Conservation (phyloP, 768 basidiomycete genomes). For the Kwoniella sp. region DNA sequence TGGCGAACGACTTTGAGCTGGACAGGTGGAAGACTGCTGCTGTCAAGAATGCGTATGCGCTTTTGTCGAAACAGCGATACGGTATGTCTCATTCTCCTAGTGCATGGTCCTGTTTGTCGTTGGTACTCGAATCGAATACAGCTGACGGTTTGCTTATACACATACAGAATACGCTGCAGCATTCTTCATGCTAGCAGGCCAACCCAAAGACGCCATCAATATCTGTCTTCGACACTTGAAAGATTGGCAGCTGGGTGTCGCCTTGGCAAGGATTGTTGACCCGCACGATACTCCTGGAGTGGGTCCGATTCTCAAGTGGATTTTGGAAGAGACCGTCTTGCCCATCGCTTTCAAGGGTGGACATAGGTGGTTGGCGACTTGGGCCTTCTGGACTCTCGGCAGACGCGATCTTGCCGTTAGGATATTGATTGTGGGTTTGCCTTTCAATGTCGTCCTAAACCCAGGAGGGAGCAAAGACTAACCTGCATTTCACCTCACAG, state of each 20-base stretch:
- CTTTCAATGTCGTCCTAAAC: too few species aligned
- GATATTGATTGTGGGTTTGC: conserved; percentile 79
- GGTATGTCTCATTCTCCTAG: conserved; percentile 62
- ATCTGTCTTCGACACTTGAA: conserved; percentile 83
- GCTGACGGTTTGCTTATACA: neutral
- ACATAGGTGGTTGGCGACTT: conserved; percentile 89
- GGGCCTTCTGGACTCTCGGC: conserved; percentile 95
- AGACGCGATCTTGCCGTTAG: conserved; percentile 86
- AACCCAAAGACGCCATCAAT: conserved; percentile 84
- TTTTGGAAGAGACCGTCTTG: conserved; percentile 74
- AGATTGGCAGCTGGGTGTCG: conserved; percentile 88
- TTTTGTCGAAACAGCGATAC: conserved; percentile 86
- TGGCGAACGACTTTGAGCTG: conserved; percentile 82
- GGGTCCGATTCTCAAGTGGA: conserved; percentile 71
- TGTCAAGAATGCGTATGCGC: conserved; percentile 90
- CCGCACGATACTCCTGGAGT: conserved; percentile 58
- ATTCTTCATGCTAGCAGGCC: conserved; percentile 90
- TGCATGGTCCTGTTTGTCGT: too few species aligned
- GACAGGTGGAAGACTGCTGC: conserved; percentile 89
- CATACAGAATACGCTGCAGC: conserved; percentile 93
- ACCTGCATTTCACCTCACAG: conserved; percentile 34
- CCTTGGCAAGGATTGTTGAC: conserved; percentile 81
- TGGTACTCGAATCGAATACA: too few species aligned
- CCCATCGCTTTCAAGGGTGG: conserved; percentile 83
- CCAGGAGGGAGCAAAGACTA: too few species aligned